Conservation (phyloP, 257 asterid genomes). For the Mentha longifolia region DNA sequence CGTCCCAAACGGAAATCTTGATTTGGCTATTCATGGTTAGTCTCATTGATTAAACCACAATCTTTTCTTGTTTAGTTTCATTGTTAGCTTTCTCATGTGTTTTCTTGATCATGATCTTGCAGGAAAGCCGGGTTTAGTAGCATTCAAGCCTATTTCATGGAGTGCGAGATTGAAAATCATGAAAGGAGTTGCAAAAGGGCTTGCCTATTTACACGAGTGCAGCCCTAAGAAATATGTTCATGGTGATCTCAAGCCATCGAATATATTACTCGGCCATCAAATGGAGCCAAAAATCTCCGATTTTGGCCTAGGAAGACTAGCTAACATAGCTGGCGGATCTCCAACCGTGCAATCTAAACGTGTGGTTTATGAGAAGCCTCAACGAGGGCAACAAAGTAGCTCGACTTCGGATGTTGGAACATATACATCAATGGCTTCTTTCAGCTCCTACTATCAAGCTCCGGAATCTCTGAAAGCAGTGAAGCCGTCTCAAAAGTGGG, state of each 20-base stretch:
- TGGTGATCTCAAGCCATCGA: slow-evolving; percentile 91
- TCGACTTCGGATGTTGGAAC: slow-evolving; percentile 57
- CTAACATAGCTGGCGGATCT: slow-evolving; percentile 81
- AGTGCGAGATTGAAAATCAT: slow-evolving; percentile 63
- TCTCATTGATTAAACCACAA: neutral
- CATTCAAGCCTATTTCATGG: slow-evolving; percentile 81
- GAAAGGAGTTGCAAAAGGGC: slow-evolving; percentile 87
- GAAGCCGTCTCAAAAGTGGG: slow-evolving; percentile 97
- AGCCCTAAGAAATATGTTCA: slow-evolving; percentile 95
- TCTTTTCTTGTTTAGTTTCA: slow-evolving; percentile 1
- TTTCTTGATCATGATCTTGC: slow-evolving; percentile 14
- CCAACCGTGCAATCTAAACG: slow-evolving; percentile 64
- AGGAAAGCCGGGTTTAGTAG: slow-evolving; percentile 76
- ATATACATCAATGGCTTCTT: slow-evolving; percentile 52
- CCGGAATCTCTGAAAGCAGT: slow-evolving; percentile 80
- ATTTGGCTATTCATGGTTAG: slow-evolving; percentile 79
- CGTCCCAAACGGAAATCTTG: slow-evolving; percentile 82
- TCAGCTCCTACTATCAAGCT: slow-evolving; percentile 71
- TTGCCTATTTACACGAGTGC: slow-evolving; percentile 76
- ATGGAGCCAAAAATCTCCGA: slow-evolving; percentile 86
- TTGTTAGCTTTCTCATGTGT: neutral
- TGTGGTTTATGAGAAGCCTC: slow-evolving; percentile 57
- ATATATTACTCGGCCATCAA: slow-evolving; percentile 70
- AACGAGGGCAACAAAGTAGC: slow-evolving; percentile 47
- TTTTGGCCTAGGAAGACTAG: slow-evolving; percentile 92